Evolutionary conservation across 2,329 filamentous ascomycete genomes (phyloP).

Genomic region (Fusarium sp.): DNA sequence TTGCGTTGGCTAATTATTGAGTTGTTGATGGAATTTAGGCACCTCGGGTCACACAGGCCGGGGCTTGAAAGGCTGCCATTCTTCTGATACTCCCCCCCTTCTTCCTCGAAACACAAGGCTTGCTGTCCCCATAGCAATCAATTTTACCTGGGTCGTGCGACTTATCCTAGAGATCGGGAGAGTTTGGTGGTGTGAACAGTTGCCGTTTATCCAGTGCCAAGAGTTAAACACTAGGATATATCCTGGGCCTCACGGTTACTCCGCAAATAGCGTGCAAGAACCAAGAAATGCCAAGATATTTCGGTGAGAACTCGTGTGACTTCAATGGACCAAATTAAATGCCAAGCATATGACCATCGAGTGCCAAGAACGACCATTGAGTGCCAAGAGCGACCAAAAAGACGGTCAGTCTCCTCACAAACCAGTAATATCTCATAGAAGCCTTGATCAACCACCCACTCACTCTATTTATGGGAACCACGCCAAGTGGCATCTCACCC

Average conservation of each 20-base stretch:
- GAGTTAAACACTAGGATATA: background rate
- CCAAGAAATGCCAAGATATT: background rate
- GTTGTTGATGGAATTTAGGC: background rate
- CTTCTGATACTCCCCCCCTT: too few species aligned
- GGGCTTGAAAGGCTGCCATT: background rate
- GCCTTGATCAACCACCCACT: slow-evolving; percentile 5
- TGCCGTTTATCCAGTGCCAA: slow-evolving; percentile 2
- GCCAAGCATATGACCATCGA: background rate
- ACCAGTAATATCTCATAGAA: slow-evolving; percentile 8
- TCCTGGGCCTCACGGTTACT: background rate
- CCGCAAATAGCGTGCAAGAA: background rate
- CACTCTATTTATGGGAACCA: slow-evolving; percentile 17
- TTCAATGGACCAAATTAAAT: background rate
- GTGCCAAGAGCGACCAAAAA: background rate
- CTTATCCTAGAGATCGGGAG: background rate
- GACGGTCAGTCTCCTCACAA: background rate
- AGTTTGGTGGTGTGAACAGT: background rate
- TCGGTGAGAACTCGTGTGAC: background rate
- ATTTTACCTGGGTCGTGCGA: too few species aligned
- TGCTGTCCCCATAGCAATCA: too few species aligned
- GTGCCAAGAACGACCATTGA: background rate
- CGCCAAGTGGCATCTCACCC: slow-evolving; percentile 6
- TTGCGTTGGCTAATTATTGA: background rate
- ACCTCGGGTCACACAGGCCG: slow-evolving; percentile 1
- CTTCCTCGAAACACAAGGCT: too few species aligned